Conservation (phyloP, 208 protist genomes). For the Novymonas esmeraldas region DNA sequence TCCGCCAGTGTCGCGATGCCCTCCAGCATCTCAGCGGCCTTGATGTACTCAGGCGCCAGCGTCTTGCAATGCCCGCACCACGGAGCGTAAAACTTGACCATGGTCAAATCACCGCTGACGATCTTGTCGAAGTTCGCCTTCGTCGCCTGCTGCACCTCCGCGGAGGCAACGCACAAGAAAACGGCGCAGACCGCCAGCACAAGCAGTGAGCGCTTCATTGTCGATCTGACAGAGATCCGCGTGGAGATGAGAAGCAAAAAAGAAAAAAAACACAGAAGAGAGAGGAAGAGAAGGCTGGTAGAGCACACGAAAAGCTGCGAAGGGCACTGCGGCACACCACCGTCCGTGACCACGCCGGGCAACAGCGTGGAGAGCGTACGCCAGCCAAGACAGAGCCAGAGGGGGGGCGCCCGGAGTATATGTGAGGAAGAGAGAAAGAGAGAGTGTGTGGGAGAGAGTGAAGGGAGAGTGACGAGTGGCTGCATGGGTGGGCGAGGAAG, state of each 20-base stretch:
- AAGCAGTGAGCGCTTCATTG: constrained; percentile 23
- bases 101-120: constrained; percentile 51
- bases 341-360: no score
- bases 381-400: not conserved
- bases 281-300: not conserved
- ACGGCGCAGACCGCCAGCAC: constrained; percentile 12
- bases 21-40: constrained; percentile 63
- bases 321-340: no score
- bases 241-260: not conserved
- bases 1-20: constrained; percentile 64
- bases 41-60: constrained; percentile 86
- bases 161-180: constrained; percentile 29
- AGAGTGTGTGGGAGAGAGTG: not conserved
- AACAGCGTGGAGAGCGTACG: not conserved
- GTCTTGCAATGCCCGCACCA: constrained; percentile 97
- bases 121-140: constrained; percentile 68
- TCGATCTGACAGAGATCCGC: not conserved
- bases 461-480: no score
- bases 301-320: no score
- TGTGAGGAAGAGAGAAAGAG: not conserved
- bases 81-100: constrained; percentile 95
- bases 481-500: no score
- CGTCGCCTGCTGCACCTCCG: constrained; percentile 59
- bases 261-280: not conserved
- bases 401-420: not conserved